phyloP scores from a whole-genome alignment of 2,329 filamentous ascomycete species.

The Huntiella decipiens region DNA sequence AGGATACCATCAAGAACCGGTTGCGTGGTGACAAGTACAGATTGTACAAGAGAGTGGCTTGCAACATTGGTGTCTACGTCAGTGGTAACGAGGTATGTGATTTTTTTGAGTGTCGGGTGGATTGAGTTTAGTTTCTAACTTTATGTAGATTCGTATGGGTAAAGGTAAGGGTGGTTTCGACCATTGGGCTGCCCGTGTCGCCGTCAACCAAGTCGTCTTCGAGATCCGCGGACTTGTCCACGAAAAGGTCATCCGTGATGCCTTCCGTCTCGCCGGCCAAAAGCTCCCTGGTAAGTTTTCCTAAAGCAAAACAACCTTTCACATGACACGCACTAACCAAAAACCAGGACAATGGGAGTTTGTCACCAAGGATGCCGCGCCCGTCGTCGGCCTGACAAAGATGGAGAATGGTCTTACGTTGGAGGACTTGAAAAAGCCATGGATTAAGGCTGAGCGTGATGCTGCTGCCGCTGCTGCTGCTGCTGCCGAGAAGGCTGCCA shows the following conservation, averaged over 20 bases:
- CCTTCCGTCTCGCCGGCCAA: conserved; percentile 81
- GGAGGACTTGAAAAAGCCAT: conserved; percentile 64
- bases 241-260: conserved; percentile 85
- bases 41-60: conserved; percentile 75
- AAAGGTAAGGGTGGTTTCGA: conserved; percentile 97
- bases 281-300: conserved; percentile 65
- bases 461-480: neutral
- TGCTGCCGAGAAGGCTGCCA: neutral
- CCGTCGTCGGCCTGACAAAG: conserved; percentile 85
- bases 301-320: neutral
- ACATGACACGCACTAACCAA: conserved; percentile 13
- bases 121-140: conserved; percentile 1
- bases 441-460: conserved; percentile 24
- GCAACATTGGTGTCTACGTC: conserved; percentile 87
- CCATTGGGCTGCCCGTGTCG: conserved; percentile 80
- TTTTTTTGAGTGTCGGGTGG: neutral
- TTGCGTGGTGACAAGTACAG: conserved; percentile 83
- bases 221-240: conserved; percentile 83
- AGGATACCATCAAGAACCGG: conserved; percentile 79
- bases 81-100: conserved; percentile 68
- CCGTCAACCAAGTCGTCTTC: conserved; percentile 80
- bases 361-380: conserved; percentile 75
- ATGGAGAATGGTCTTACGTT: conserved; percentile 58
- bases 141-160: conserved; percentile 68
- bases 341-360: conserved; percentile 65